A percentile compares a stretch with the other conserved stretches of the same genome.
Evolutionary conservation across 805 yeast species (phyloP).

Genomic region (Dipodascopsis uninucleata): DNA sequence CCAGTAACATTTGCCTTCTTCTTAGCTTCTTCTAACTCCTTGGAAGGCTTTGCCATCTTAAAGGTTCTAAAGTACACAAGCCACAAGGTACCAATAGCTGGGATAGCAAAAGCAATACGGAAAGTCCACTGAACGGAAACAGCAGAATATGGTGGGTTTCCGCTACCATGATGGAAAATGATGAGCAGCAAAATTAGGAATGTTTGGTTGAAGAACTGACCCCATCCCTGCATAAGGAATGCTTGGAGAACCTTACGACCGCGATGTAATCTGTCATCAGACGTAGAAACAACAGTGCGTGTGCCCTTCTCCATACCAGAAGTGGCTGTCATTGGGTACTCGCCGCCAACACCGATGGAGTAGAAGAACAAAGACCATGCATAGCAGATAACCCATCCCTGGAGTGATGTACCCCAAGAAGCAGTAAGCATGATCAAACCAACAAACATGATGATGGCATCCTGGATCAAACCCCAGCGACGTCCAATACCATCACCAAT

Average conservation of each 20-base stretch:
- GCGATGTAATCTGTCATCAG: conserved; percentile 40
- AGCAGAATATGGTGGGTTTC: conserved; percentile 33
- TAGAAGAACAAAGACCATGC: conserved; percentile 48
- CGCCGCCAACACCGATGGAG: conserved; percentile 59
- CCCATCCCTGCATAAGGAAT: conserved; percentile 38
- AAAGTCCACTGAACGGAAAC: conserved; percentile 40
- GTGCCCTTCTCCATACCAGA: conserved; percentile 54
- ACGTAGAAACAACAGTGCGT: conserved; percentile 30
- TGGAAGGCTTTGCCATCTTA: conserved; percentile 38
- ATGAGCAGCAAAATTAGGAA: conserved; percentile 31
- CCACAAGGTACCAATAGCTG: conserved; percentile 41
- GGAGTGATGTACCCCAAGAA: conserved; percentile 52
- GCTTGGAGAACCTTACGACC: conserved; percentile 40
- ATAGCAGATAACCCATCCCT: conserved; percentile 53
- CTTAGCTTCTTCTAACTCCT: conserved; percentile 34
- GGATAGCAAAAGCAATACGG: conserved; percentile 39
- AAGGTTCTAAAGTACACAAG: conserved; percentile 39
- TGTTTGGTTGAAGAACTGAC: conserved; percentile 36
- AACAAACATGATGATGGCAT: conserved; percentile 53
- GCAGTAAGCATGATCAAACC: conserved; percentile 60
- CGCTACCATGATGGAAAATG: conserved; percentile 35
- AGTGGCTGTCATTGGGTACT: conserved; percentile 62
- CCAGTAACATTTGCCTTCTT: conserved; percentile 38
- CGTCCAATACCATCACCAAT: conserved; percentile 58
- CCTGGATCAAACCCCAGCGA: conserved; percentile 57